phyloP scores from a whole-genome alignment of 1,139 yeast species.

The Trichomonascaceae sp. region DNA sequence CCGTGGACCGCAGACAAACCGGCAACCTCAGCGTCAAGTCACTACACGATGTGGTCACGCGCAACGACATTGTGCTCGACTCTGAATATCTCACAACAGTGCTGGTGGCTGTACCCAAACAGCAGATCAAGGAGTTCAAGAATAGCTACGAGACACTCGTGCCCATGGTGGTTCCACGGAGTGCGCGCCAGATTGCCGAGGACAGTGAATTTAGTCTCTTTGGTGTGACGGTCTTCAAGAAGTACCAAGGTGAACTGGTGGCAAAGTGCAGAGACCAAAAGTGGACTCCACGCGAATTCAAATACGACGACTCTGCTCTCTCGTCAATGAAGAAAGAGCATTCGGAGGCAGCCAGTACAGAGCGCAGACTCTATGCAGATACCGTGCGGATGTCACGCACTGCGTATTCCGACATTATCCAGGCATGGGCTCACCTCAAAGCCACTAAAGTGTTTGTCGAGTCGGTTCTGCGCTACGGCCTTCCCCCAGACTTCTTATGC shows the following conservation, averaged over 20 bases:
- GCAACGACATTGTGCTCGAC: constrained; percentile 70
- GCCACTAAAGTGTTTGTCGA: constrained; percentile 48
- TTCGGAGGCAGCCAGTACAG: constrained; percentile 60
- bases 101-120: constrained; percentile 74
- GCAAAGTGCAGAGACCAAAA: constrained; percentile 68
- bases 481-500: constrained; percentile 83
- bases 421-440: constrained; percentile 84
- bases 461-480: constrained; percentile 81
- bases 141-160: constrained; percentile 62
- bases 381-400: constrained; percentile 71
- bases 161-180: constrained; percentile 81
- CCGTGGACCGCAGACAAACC: constrained; percentile 80
- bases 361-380: constrained; percentile 63
- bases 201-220: constrained; percentile 67
- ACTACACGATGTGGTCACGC: constrained; percentile 75
- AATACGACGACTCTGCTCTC: constrained; percentile 67
- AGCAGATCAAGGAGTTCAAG: constrained; percentile 43
- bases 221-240: constrained; percentile 75
- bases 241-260: constrained; percentile 56
- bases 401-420: constrained; percentile 73
- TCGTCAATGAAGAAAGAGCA: constrained; percentile 66
- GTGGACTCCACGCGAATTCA: constrained; percentile 90
- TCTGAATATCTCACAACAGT: constrained; percentile 79
- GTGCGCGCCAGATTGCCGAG: constrained; percentile 53
- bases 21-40: constrained; percentile 91